These are phyloP conservation scores for Panicum hallii DNA, from an alignment of 202 grass and related monocot species.

Conservation along the genomic window DNA sequence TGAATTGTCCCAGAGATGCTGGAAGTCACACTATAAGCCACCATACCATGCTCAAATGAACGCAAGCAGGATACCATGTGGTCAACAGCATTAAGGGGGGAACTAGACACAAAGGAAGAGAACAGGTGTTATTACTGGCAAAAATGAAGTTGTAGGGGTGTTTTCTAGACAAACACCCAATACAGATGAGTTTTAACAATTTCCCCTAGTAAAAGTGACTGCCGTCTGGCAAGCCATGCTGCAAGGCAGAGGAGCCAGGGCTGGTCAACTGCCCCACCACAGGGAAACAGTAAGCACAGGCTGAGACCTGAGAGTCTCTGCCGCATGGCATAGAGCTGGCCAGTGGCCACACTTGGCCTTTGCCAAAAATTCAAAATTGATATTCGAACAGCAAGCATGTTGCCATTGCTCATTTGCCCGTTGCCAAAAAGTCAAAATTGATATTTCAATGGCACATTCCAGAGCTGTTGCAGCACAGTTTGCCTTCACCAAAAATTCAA, in stretches of 20 bases:
- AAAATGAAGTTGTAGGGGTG: neutral
- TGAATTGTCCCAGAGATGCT: neutral
- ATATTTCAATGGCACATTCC: neutral
- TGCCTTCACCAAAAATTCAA: neutral
- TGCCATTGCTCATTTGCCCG: neutral
- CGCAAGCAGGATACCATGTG: neutral
- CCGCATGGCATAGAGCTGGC: neutral
- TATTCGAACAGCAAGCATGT: neutral
- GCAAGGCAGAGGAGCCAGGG: neutral
- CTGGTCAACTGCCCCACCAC: neutral
- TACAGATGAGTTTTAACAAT: neutral
- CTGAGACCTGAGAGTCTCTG: neutral
- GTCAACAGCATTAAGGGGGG: neutral
- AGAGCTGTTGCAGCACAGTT: neutral
- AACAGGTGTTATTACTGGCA: neutral
- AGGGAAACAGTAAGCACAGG: neutral
- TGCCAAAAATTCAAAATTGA: neutral
- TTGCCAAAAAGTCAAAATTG: slow-evolving; percentile 3
- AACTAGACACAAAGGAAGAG: slow-evolving; percentile 6
- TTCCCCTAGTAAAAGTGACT: neutral
- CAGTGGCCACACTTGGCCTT: neutral
- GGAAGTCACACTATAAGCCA: neutral
- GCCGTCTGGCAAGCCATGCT: neutral
- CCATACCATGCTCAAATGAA: slow-evolving; percentile 2
- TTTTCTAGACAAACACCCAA: neutral